phyloP scores from a whole-genome alignment of 768 basidiomycete genomes.

The Sutorius australiensis region DNA sequence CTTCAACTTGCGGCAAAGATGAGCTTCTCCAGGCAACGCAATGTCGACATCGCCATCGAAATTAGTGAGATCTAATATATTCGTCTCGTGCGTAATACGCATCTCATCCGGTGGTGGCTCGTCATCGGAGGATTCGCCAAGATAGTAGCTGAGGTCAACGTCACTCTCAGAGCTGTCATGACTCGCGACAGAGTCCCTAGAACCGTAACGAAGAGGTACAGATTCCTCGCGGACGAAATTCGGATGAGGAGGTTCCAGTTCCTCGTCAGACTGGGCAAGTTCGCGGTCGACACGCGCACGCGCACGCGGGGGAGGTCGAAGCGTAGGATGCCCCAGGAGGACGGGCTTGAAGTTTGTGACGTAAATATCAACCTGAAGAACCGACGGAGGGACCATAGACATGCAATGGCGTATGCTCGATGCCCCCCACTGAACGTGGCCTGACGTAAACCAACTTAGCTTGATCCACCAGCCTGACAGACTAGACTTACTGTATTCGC shows the following conservation, averaged over 20 bases:
- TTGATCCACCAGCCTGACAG: background rate
- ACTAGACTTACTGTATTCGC: constrained; percentile 61
- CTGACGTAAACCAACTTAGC: constrained; percentile 31
- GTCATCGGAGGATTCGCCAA: constrained; percentile 31
- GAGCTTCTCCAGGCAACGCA: constrained; percentile 51
- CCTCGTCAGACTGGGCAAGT: constrained; percentile 11
- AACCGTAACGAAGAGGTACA: constrained; percentile 8
- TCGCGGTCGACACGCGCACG: constrained; percentile 11
- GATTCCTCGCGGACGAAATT: constrained; percentile 17
- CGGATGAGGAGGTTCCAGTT: constrained; percentile 37
- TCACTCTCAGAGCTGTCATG: constrained; percentile 31
- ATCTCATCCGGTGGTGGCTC: constrained; percentile 32
- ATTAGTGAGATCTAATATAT: constrained; percentile 65
- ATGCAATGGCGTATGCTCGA: constrained; percentile 59
- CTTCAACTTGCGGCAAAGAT: constrained; percentile 49
- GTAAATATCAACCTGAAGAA: constrained; percentile 67
- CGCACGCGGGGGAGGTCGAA: constrained; percentile 13
- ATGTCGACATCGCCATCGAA: constrained; percentile 74
- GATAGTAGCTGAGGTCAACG: constrained; percentile 43
- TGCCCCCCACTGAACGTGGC: constrained; percentile 77
- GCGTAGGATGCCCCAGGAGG: constrained; percentile 8
- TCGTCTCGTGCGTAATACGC: constrained; percentile 41
- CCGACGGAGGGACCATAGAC: constrained; percentile 43
- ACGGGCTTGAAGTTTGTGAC: constrained; percentile 57
- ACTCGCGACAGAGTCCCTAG: constrained; percentile 30